Percentiles rank a stretch among this genome's conserved stretches.
These are phyloP conservation scores for Taxawa tesnikishii DNA, from an alignment of 2,329 filamentous ascomycete species.

Conservation along the genomic window DNA sequence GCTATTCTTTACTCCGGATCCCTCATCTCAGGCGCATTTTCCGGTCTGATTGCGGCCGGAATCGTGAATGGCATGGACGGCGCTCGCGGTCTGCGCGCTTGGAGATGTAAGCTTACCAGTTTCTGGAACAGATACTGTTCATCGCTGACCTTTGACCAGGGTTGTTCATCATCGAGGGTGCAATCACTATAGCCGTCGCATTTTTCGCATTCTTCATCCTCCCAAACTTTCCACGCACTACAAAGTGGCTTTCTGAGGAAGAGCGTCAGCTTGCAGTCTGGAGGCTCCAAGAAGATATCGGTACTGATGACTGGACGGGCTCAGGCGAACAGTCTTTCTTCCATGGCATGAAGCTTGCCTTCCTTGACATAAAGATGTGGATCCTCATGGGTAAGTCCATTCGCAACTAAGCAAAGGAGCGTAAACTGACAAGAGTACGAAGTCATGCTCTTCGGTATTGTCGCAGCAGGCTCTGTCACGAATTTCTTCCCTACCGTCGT, in stretches of 20 bases:
- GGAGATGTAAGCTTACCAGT: constrained; percentile 15
- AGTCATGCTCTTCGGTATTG: constrained; percentile 22
- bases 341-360: constrained; percentile 19
- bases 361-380: constrained; percentile 21
- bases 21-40: constrained; percentile 38
- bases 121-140: too few relatives aligned
- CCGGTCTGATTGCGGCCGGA: constrained; percentile 41
- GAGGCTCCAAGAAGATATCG: constrained; percentile 20
- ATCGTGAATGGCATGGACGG: constrained; percentile 30
- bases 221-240: constrained; percentile 23
- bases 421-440: too few relatives aligned
- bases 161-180: constrained; percentile 25
- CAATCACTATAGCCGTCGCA: constrained; percentile 22
- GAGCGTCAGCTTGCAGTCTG: constrained; percentile 18
- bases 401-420: too few relatives aligned
- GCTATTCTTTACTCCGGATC: constrained; percentile 41
- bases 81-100: constrained; percentile 18
- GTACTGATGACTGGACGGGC: constrained; percentile 18
- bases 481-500: constrained; percentile 21
- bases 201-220: constrained; percentile 21
- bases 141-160: too few relatives aligned
- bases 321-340: constrained; percentile 18
- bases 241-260: constrained; percentile 18
- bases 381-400: too few relatives aligned
- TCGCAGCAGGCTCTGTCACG: constrained; percentile 19